Conservation (phyloP, 2,329 filamentous ascomycete genomes). For the Nemania sp. region DNA sequence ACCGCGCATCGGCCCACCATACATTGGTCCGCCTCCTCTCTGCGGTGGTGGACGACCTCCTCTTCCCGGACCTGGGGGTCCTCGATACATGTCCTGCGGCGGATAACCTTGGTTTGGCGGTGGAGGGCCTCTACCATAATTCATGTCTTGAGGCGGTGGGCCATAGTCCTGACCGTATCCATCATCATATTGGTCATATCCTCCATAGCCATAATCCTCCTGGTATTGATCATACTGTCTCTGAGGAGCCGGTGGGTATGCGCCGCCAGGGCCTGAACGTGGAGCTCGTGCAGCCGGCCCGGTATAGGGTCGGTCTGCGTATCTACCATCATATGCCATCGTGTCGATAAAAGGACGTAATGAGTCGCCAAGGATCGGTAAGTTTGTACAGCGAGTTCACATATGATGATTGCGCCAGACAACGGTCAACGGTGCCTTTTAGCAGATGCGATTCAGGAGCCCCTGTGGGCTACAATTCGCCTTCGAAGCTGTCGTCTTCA, state of each 20-base stretch:
- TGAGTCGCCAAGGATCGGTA: background rate
- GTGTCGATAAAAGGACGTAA: constrained; percentile 26
- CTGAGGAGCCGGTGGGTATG: constrained; percentile 44
- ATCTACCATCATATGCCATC: constrained; percentile 67
- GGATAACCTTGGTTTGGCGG: constrained; percentile 55
- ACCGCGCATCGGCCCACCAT: constrained; percentile 58
- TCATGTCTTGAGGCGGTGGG: constrained; percentile 57
- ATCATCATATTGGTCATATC: constrained; percentile 58
- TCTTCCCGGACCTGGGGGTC: constrained; percentile 54
- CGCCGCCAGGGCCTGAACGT: constrained; percentile 44
- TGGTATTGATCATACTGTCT: constrained; percentile 60
- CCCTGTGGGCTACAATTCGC: constrained; percentile 8
- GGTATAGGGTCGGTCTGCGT: constrained; percentile 61
- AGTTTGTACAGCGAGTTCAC: background rate
- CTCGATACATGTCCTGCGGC: constrained; percentile 60
- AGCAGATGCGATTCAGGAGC: constrained; percentile 1
- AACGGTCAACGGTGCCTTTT: constrained; percentile 25
- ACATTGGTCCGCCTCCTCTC: constrained; percentile 60
- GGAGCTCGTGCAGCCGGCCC: constrained; percentile 58
- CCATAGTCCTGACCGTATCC: constrained; percentile 58
- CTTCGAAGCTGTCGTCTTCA: constrained; percentile 31
- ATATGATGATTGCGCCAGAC: constrained; percentile 10
- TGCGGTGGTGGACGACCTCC: constrained; percentile 58
- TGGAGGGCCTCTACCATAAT: constrained; percentile 59
- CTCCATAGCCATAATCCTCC: constrained; percentile 59